Evolutionary conservation across 495 filamentous ascomycete genomes (phyloP).

Genomic region (Aspergillus indologenus): DNA sequence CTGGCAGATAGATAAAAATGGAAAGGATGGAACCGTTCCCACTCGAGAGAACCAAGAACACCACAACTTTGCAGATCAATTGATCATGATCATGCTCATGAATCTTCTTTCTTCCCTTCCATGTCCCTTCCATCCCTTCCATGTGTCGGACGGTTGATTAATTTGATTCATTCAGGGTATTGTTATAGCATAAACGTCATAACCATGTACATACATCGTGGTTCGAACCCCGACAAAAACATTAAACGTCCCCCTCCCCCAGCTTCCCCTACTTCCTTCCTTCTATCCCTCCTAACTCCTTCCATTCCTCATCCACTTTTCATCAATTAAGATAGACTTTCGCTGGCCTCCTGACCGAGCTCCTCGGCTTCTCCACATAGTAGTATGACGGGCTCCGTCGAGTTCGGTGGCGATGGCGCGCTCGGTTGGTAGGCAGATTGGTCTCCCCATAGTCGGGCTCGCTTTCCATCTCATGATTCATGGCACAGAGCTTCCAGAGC

Average conservation of each 20-base stretch:
- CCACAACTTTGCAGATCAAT: not conserved
- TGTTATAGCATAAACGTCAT: not conserved
- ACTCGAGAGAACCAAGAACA: not conserved
- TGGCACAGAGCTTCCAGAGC: conserved; percentile 37
- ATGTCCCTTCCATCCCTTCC: too few species aligned
- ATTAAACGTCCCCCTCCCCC: not conserved
- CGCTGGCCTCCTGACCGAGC: conserved; percentile 31
- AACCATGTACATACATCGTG: not conserved
- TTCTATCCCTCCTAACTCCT: not conserved
- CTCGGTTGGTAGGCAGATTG: conserved; percentile 1
- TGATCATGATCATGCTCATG: not conserved
- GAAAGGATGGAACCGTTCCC: not conserved
- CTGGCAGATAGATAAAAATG: not conserved
- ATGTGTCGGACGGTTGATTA: not conserved
- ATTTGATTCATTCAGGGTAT: too few species aligned
- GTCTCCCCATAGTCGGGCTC: conserved; percentile 19
- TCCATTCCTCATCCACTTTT: too few species aligned
- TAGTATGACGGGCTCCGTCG: conserved; percentile 26
- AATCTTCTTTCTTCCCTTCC: too few species aligned
- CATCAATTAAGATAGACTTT: conserved; percentile 32
- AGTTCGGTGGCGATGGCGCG: conserved; percentile 18
- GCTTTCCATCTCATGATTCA: conserved; percentile 21
- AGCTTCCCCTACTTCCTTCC: not conserved
- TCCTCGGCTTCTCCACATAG: conserved; percentile 37
- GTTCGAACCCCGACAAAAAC: not conserved